phyloP scores from a whole-genome alignment of 768 basidiomycete species.

The Tricholoma hemisulphureum region DNA sequence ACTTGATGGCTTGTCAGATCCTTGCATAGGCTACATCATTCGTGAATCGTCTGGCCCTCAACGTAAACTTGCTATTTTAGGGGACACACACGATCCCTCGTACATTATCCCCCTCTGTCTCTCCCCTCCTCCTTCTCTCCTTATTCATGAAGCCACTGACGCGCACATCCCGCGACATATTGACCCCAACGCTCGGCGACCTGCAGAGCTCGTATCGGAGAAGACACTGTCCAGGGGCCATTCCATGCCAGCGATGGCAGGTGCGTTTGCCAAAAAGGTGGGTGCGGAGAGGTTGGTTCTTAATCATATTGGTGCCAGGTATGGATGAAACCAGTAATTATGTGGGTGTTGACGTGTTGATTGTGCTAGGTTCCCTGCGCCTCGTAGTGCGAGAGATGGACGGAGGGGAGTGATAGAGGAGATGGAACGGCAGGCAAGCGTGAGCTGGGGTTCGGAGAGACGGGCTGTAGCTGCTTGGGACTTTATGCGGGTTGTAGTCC shows the following conservation, averaged over 20 bases:
- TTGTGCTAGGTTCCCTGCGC: conserved; percentile 53
- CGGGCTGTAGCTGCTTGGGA: conserved; percentile 55
- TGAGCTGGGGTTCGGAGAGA: conserved; percentile 51
- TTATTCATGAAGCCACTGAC: conserved; percentile 87
- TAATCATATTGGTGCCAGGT: conserved; percentile 79
- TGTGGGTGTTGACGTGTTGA: background rate
- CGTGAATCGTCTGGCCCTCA: conserved; percentile 47
- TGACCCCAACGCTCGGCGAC: conserved; percentile 47
- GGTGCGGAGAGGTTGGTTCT: conserved; percentile 62
- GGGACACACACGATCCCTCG: conserved; percentile 72
- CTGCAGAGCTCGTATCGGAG: conserved; percentile 39
- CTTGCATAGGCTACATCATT: conserved; percentile 79
- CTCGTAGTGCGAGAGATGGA: conserved; percentile 36
- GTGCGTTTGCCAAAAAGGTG: conserved; percentile 63
- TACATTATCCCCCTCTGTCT: conserved; percentile 55
- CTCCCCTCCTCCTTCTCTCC: conserved; percentile 53
- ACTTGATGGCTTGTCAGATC: conserved; percentile 42
- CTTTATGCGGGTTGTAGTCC: conserved; percentile 48
- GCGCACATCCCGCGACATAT: conserved; percentile 59
- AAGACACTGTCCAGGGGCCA: conserved; percentile 70
- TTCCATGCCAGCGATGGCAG: conserved; percentile 77
- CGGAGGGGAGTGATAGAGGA: conserved; percentile 54
- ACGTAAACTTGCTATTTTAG: conserved; percentile 72
- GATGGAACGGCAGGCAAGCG: conserved; percentile 61
- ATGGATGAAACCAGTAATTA: conserved; percentile 11